Evolutionary conservation across 2,329 filamentous ascomycete species (phyloP).

Genomic region (Neonectria hederae): DNA sequence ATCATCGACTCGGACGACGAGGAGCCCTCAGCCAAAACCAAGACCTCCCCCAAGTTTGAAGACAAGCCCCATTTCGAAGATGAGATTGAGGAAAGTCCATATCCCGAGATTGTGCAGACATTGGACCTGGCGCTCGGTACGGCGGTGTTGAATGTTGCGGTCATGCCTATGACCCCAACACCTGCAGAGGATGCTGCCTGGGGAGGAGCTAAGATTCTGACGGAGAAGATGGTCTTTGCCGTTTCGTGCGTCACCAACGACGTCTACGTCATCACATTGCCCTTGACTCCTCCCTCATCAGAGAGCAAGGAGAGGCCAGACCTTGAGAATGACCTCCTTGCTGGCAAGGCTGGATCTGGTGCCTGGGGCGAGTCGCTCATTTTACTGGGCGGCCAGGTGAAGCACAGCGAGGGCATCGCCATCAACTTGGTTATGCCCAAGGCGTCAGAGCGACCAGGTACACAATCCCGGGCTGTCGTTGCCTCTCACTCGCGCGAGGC

Average conservation of each 20-base stretch:
- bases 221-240: constrained; percentile 68
- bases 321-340: constrained; percentile 60
- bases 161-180: constrained; percentile 62
- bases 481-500: constrained; percentile 69
- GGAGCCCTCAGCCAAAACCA: constrained; percentile 49
- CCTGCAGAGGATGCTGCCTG: constrained; percentile 58
- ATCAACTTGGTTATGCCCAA: constrained; percentile 61
- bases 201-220: constrained; percentile 59
- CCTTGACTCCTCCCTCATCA: constrained; percentile 69
- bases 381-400: constrained; percentile 62
- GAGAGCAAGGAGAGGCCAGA: constrained; percentile 66
- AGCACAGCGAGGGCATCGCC: constrained; percentile 63
- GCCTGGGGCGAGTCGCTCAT: constrained; percentile 71
- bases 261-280: constrained; percentile 66
- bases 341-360: constrained; percentile 66
- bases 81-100: constrained; percentile 57
- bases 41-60: constrained; percentile 49
- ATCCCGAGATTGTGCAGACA: constrained; percentile 66
- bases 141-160: constrained; percentile 64
- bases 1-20: constrained; percentile 72
- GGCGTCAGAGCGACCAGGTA: constrained; percentile 50
- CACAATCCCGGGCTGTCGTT: constrained; percentile 59
- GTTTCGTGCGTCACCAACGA: constrained; percentile 67
- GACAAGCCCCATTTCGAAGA: constrained; percentile 70
- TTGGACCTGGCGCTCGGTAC: constrained; percentile 69